Evolutionary conservation across 2,329 filamentous ascomycete species (phyloP).

Genomic region (Aspergillus carbonarius): DNA sequence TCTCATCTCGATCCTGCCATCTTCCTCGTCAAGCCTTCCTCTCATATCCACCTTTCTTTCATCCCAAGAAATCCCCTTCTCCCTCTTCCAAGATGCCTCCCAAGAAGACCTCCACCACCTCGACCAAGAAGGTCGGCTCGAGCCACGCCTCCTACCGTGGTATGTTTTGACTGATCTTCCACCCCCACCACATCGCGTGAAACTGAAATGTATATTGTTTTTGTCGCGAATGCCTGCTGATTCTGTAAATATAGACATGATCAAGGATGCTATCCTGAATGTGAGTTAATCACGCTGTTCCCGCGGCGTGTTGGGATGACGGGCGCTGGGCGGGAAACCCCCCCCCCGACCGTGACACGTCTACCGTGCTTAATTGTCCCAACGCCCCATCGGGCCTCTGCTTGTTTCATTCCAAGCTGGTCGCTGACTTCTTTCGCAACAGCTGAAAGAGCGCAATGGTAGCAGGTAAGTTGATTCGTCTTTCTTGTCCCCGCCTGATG

Average conservation of each 20-base stretch:
- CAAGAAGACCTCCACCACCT: conserved; percentile 58
- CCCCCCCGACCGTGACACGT: conserved; percentile 40
- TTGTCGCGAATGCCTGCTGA: conserved; percentile 58
- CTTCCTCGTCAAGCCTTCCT: conserved; percentile 16
- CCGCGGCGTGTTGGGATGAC: conserved; percentile 42
- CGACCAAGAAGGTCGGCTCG: conserved; percentile 59
- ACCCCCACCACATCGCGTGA: conserved; percentile 48
- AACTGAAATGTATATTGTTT: conserved; percentile 35
- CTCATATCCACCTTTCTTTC: conserved; percentile 15
- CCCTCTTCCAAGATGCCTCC: conserved; percentile 58
- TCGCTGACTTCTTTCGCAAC: conserved; percentile 51
- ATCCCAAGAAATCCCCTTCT: conserved; percentile 9
- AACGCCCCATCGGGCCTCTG: conserved; percentile 23
- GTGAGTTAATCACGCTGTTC: conserved; percentile 60
- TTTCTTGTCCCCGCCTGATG: conserved; percentile 15
- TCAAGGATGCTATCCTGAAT: conserved; percentile 69
- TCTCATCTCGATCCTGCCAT: conserved; percentile 9
- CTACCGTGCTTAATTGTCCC: conserved; percentile 22
- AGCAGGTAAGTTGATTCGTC: conserved; percentile 59
- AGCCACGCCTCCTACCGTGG: conserved; percentile 67
- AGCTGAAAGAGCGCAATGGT: conserved; percentile 71
- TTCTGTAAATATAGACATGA: conserved; percentile 61
- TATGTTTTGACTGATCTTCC: conserved; percentile 51
- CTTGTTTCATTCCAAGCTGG: conserved; percentile 25
- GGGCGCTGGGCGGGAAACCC: conserved; percentile 35